A percentile compares a stretch with the other conserved stretches of the same genome.
Conservation (phyloP, 768 basidiomycete species). For the Russula brevipes region DNA sequence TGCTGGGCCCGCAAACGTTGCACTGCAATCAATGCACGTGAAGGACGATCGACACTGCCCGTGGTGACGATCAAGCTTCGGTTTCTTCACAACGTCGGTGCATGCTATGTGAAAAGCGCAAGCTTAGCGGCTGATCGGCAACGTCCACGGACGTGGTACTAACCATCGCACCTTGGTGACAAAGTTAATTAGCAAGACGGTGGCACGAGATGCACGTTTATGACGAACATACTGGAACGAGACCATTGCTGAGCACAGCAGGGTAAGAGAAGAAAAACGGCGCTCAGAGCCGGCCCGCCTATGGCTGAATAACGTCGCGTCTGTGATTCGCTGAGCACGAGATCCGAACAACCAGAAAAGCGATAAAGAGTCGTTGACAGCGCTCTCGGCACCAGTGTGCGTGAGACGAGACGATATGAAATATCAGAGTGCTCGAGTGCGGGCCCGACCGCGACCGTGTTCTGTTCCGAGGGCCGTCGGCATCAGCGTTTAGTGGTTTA, state of each 20-base stretch:
- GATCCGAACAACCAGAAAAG: no score
- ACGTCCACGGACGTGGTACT: background rate
- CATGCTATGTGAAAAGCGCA: constrained; percentile 47
- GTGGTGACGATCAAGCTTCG: constrained; percentile 81
- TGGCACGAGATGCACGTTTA: constrained; percentile 26
- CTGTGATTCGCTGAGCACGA: no score
- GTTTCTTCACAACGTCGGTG: constrained; percentile 86
- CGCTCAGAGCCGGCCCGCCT: no score
- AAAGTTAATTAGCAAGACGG: constrained; percentile 4
- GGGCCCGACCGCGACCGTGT: no score
- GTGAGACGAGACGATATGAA: no score
- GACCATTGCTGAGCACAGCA: constrained; percentile 14
- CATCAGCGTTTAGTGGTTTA: no score
- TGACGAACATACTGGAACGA: constrained; percentile 24
- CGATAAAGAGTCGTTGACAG: no score
- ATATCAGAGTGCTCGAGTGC: no score
- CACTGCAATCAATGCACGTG: constrained; percentile 87
- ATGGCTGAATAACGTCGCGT: no score
- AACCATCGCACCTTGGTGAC: constrained; percentile 26
- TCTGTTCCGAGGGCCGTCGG: no score
- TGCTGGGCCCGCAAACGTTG: constrained; percentile 66
- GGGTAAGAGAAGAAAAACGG: no score
- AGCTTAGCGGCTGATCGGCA: background rate
- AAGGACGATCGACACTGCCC: constrained; percentile 58
- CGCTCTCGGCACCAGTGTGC: no score